These are phyloP conservation scores for Neurospora sp. DNA, from an alignment of 2,329 filamentous ascomycete species.

Conservation along the genomic window DNA sequence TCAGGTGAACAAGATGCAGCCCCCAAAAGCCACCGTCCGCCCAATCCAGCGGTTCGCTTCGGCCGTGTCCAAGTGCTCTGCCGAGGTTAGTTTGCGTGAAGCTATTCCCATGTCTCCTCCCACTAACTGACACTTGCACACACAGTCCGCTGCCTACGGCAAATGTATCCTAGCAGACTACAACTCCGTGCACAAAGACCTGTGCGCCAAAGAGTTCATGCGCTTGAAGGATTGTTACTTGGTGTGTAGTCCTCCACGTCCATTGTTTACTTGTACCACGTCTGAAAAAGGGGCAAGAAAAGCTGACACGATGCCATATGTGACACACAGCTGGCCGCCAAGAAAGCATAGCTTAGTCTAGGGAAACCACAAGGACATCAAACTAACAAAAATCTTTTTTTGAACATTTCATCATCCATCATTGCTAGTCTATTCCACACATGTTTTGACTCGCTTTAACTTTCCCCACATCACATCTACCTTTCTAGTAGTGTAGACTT, in stretches of 20 bases:
- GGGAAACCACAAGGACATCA: background rate
- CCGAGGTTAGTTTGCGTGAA: conserved; percentile 32
- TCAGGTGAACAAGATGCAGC: conserved; percentile 17
- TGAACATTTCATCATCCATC: background rate
- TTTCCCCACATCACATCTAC: background rate
- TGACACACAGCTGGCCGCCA: background rate
- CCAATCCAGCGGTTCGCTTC: conserved; percentile 47
- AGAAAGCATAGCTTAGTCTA: background rate
- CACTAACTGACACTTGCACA: background rate
- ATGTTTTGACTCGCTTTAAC: background rate
- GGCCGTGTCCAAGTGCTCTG: conserved; percentile 45
- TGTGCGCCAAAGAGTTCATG: conserved; percentile 79
- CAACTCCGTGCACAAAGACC: conserved; percentile 81
- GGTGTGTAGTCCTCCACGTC: conserved; percentile 39
- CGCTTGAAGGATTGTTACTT: conserved; percentile 79
- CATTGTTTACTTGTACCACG: background rate
- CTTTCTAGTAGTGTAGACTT: conserved; percentile 9
- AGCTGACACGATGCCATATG: background rate
- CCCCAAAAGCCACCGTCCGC: conserved; percentile 24
- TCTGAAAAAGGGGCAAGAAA: background rate
- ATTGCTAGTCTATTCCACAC: background rate
- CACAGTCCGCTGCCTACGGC: conserved; percentile 73
- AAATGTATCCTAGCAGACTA: conserved; percentile 89
- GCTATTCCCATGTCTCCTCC: background rate
- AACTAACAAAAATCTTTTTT: background rate